These are phyloP conservation scores for Quercus dentata DNA, from an alignment of 306 rosid species.

Conservation along the genomic window DNA sequence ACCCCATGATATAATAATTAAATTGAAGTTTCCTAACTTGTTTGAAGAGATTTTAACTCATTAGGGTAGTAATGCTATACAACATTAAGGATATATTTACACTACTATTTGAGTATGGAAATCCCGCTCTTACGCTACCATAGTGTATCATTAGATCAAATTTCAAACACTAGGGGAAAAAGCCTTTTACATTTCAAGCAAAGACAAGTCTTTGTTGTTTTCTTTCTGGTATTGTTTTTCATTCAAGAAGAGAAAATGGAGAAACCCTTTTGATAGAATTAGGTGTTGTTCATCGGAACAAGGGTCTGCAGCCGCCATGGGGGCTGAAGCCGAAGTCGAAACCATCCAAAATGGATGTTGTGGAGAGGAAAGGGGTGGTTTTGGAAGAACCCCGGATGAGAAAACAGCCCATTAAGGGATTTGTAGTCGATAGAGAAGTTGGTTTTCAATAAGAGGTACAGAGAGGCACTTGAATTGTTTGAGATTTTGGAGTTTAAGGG, in stretches of 20 bases:
- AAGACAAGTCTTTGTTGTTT: constrained; percentile 19
- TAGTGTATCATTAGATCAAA: constrained; percentile 24
- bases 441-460: constrained; percentile 45
- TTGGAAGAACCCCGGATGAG: constrained; percentile 26
- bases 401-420: constrained; percentile 40
- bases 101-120: constrained; percentile 41
- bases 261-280: constrained; percentile 31
- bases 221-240: constrained; percentile 31
- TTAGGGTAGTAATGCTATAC: no score
- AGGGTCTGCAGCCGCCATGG: constrained; percentile 50
- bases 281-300: constrained; percentile 50
- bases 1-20: no score
- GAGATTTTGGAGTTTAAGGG: constrained; percentile 64
- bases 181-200: not conserved
- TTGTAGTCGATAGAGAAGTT: constrained; percentile 69
- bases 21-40: no score
- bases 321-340: constrained; percentile 23
- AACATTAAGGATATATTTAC: no score
- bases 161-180: constrained; percentile 1
- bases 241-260: constrained; percentile 27
- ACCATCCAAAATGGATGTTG: constrained; percentile 31
- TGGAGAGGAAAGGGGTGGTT: constrained; percentile 17
- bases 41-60: no score
- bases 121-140: constrained; percentile 46
- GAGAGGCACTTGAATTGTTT: constrained; percentile 79